A percentile compares a stretch with the other conserved stretches of the same genome.
These are phyloP conservation scores for Solanum bulbocastanum DNA, from an alignment of 257 asterid species.

Conservation along the genomic window DNA sequence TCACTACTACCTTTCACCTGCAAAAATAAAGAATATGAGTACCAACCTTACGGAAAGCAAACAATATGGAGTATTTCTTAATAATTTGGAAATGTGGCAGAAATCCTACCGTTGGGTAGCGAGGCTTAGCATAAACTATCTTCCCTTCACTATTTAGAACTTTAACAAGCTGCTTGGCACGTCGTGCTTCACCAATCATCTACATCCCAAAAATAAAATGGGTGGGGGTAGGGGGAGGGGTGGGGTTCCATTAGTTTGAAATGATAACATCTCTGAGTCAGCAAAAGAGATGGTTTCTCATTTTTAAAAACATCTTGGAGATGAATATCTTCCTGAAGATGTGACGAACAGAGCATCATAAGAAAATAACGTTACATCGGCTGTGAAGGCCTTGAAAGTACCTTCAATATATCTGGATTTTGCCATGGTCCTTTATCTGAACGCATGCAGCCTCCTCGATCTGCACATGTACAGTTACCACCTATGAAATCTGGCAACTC, in stretches of 20 bases:
- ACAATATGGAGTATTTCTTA: background rate
- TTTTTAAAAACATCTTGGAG: background rate
- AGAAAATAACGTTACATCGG: background rate
- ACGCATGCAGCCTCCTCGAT: slow-evolving; percentile 81
- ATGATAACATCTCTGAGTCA: background rate
- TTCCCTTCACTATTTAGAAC: slow-evolving; percentile 92
- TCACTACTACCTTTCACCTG: slow-evolving; percentile 92
- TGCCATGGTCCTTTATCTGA: slow-evolving; percentile 99
- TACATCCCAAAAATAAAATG: slow-evolving; percentile 24
- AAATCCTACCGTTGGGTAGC: slow-evolving; percentile 47
- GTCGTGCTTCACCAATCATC: slow-evolving; percentile 88
- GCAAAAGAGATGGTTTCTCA: background rate
- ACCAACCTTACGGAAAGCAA: slow-evolving; percentile 1
- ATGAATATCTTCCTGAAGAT: background rate
- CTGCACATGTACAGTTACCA: slow-evolving; percentile 79
- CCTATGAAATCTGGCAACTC: slow-evolving; percentile 93
- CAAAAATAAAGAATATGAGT: background rate
- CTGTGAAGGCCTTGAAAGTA: background rate
- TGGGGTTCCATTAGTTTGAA: background rate
- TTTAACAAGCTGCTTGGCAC: slow-evolving; percentile 85
- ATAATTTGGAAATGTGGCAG: background rate
- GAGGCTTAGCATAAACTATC: slow-evolving; percentile 93
- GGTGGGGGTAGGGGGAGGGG: background rate
- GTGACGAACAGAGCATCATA: background rate
- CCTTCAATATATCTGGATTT: slow-evolving; percentile 85